Conservation (phyloP, 176 grass and related monocot species). For the Tuctoria greenei region DNA sequence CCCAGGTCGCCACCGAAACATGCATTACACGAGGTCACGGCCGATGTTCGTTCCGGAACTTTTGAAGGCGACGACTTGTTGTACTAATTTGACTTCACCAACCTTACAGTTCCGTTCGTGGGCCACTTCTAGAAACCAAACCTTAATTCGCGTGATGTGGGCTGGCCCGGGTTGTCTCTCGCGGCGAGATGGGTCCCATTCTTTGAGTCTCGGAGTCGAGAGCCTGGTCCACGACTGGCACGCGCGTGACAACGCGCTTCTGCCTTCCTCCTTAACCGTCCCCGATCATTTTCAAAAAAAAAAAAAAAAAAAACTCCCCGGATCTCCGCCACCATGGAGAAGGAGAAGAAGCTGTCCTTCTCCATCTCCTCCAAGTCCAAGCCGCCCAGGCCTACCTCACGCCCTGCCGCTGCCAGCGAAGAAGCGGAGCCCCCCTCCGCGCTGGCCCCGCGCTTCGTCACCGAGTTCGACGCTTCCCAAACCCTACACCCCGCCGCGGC, state of each 20-base stretch:
- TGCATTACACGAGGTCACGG: too few relatives aligned
- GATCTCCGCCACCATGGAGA: slow-evolving; percentile 49
- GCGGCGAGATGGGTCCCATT: neutral
- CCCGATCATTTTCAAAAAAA: too few relatives aligned
- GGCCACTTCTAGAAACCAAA: neutral
- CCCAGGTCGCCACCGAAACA: too few relatives aligned
- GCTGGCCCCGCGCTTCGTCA: slow-evolving; percentile 61
- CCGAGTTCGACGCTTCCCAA: slow-evolving; percentile 76
- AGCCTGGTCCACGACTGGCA: neutral
- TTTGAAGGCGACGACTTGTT: too few relatives aligned
- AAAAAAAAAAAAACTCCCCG: slow-evolving; percentile 6
- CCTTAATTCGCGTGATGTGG: neutral
- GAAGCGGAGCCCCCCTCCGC: slow-evolving; percentile 6
- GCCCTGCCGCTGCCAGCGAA: neutral
- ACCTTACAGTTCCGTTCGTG: too few relatives aligned
- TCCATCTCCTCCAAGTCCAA: slow-evolving; percentile 50
- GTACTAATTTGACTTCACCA: too few relatives aligned
- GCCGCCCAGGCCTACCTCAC: slow-evolving; percentile 41
- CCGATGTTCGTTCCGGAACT: too few relatives aligned
- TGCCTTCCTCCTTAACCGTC: neutral
- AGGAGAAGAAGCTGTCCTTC: slow-evolving; percentile 82
- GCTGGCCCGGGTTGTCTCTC: neutral
- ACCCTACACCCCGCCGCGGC: slow-evolving; percentile 39
- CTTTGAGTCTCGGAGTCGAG: neutral
- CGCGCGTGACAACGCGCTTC: slow-evolving; percentile 1